phyloP scores from a whole-genome alignment of 2,329 filamentous ascomycete genomes.

The Plenodomus biglobosus region DNA sequence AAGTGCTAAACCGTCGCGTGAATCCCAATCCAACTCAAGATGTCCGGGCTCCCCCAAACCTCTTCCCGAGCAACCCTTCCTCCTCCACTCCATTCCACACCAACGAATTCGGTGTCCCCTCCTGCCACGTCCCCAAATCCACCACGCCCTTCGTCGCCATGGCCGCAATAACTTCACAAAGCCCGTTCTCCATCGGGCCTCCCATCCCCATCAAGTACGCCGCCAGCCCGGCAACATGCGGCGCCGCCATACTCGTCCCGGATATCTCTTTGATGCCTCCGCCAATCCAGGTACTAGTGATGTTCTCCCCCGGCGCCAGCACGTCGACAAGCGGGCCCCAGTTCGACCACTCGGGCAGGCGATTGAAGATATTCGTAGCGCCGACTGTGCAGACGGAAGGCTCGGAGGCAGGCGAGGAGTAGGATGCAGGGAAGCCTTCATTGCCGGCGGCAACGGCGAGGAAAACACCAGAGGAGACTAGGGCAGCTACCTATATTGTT shows the following conservation, averaged over 20 bases:
- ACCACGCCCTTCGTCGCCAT: slow-evolving; percentile 44
- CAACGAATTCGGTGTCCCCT: slow-evolving; percentile 51
- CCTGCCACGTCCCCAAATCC: slow-evolving; percentile 39
- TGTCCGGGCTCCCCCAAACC: background rate
- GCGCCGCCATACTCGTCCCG: slow-evolving; percentile 68
- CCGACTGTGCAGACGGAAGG: slow-evolving; percentile 44
- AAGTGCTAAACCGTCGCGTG: too few species aligned
- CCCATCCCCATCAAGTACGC: slow-evolving; percentile 64
- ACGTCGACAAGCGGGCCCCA: slow-evolving; percentile 40
- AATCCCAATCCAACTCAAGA: background rate
- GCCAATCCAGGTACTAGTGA: slow-evolving; percentile 51
- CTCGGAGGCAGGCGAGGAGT: slow-evolving; percentile 40
- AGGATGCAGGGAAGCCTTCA: slow-evolving; percentile 24
- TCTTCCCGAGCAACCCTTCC: background rate
- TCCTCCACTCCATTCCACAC: slow-evolving; percentile 53
- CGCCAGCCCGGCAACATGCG: slow-evolving; percentile 67
- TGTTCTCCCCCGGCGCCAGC: slow-evolving; percentile 42
- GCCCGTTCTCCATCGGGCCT: slow-evolving; percentile 35
- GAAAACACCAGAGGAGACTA: slow-evolving; percentile 40
- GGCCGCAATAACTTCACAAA: slow-evolving; percentile 51
- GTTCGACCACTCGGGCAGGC: slow-evolving; percentile 41
- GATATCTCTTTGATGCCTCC: slow-evolving; percentile 51
- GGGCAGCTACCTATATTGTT: slow-evolving; percentile 33
- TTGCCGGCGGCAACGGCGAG: slow-evolving; percentile 45
- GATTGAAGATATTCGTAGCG: slow-evolving; percentile 36